Evolutionary conservation across 106 monocot genomes (phyloP), one percentile per base, ranked within the genome.

Genomic region (Platanthera guangdongensis): DNA sequence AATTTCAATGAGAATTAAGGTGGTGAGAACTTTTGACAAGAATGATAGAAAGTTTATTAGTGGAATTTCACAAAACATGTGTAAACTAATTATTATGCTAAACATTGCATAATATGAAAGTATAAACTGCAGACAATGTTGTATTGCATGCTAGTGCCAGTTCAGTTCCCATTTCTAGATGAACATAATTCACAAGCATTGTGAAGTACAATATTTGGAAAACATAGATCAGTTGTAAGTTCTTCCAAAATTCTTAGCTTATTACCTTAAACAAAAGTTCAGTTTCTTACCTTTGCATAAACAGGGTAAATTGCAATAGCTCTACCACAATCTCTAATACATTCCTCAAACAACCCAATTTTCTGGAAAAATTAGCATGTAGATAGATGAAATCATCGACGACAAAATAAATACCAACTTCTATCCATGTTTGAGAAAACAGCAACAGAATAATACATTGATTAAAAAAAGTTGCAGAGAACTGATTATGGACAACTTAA

Each of bases 231-330:
- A 59, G 21, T 59, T 59, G 8, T 59, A 59, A 65, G 28, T 65
- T 65, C 32, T 10, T 7, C 65, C 8, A 13, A 30, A 65, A 2
- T 25, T 65, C 32, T 65, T 30, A 65, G 32, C 9, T 2, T 65
- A 65, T 30, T 39, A 70, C 39, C 39, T 39, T 39, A 39, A 39
- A 39, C 39, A 39, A 39, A 39, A 68, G 12, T 12, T 47, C 47
- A 48, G 10, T 70, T 70, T 70, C 70, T 70, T 47, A 70, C 70
- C 70, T 70, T 70, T 47, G 70, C 47, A 70, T 70, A 70, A 45
- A 70, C 7, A 48, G 70, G 70, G 47, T 47, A 70, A 47, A 70
- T n/a, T 45, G 70, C 25, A 70, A 70, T 70, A 12, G 70, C 70
- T 48, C 70, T 45, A 70, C 16, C 70, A 70, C 70, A 70, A n/a